Base-by-base conservation (phyloP, 139 green algal species). In the Coelastrella sp. region DNA sequence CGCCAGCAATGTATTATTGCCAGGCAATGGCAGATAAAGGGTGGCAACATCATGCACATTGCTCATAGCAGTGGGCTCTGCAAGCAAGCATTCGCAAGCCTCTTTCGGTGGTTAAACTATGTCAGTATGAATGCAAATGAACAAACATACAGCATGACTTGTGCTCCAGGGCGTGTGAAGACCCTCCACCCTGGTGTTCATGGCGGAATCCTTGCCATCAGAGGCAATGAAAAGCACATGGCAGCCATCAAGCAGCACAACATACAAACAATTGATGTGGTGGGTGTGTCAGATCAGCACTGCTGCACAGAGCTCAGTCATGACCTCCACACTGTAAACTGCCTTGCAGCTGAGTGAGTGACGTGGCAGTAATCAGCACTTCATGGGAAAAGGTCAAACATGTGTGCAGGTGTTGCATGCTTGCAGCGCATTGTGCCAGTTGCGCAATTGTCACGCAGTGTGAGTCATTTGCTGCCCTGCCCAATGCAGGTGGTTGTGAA, bases 141-240 rank as follows among this genome's bases (percentile, higher is more conserved):
- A 49, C 35, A 49, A 3, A 49, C 35, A 49, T 49, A 49, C 1
- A 49, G 35, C 35, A 20, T 70, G 63, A 5, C 1, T 70, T 70
- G 63, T 76, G 7, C 17, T 76, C 3, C 94, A 97, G 98, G 98
- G 12, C 94, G 98, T 14, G 98, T 99, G 17, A 99, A 99, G 95
- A 99, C 98, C 58, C 95, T 99, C 78, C 98, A 99, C 91, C 98
- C 98, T 7, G 96, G 92, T 6, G 96, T 99, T 65, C 98, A 99
- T 88, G 98, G 97, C 56, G 98, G 98, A 79, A 99, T 99, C 92
- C 96, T 99, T 35, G 98, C 98, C 0, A 95, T 95, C 35, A 94
- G 98, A 7, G 95, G 96, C 86, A 92, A 97, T 66, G 61, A 92
- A 6, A 76, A 93, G 7, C 98, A 99, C 95, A 97, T 99, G 95